Evolutionary conservation across 192 early-diverging fungal genomes (phyloP).

Genomic region (Rhizophagus clarus): DNA sequence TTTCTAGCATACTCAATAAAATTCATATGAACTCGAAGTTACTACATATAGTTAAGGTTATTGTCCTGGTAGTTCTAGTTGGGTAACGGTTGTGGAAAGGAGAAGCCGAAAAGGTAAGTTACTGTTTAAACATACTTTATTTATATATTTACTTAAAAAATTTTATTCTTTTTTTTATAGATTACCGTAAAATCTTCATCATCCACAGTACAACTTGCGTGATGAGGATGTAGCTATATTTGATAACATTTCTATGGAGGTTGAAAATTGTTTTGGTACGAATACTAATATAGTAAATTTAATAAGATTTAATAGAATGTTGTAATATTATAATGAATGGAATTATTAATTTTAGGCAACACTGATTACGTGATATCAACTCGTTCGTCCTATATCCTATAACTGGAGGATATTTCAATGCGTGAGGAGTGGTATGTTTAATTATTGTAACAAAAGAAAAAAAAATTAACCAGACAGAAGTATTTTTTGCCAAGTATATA

Average conservation of each 20-base stretch:
- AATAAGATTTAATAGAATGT: not conserved
- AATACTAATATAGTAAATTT: not conserved
- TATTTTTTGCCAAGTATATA: no score
- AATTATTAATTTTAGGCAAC: slow-evolving; percentile 65
- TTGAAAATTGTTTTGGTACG: slow-evolving; percentile 22
- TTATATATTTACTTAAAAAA: not conserved
- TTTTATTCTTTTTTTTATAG: slow-evolving; percentile 3
- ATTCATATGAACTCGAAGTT: slow-evolving; percentile 42
- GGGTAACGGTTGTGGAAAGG: slow-evolving; percentile 68
- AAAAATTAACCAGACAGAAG: no score
- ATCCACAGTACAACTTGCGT: slow-evolving; percentile 43
- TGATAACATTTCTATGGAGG: slow-evolving; percentile 39
- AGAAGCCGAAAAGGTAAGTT: slow-evolving; percentile 49
- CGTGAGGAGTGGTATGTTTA: slow-evolving; percentile 78
- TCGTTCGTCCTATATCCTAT: slow-evolving; percentile 77
- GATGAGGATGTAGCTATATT: slow-evolving; percentile 35
- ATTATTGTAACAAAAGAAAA: slow-evolving; percentile 54
- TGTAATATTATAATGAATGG: slow-evolving; percentile 56
- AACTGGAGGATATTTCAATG: slow-evolving; percentile 84
- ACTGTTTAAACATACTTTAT: not conserved
- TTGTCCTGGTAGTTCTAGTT: slow-evolving; percentile 72
- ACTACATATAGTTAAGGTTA: slow-evolving; percentile 74
- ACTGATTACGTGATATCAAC: slow-evolving; percentile 55
- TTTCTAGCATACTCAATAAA: slow-evolving; percentile 32
- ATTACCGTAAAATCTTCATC: slow-evolving; percentile 50